These are phyloP conservation scores for Aspergillus chevalieri DNA, from an alignment of 2,329 filamentous ascomycete species.

Conservation along the genomic window DNA sequence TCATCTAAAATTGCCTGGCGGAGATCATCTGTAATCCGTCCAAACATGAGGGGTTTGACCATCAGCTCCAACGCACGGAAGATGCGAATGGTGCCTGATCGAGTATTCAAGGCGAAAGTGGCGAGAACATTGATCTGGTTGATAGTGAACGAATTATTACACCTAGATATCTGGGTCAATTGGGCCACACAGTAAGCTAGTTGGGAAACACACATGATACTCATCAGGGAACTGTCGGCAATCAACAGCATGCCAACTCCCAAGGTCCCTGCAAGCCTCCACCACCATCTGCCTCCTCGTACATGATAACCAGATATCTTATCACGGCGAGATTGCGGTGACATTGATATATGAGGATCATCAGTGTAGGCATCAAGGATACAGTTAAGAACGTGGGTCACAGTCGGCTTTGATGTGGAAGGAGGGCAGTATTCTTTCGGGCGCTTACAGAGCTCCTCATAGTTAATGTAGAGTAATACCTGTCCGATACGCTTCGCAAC, in stretches of 20 bases:
- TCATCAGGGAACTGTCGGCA: not conserved
- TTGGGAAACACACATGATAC: slow-evolving; percentile 1
- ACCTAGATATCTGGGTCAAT: not conserved
- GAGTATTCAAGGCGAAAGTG: slow-evolving; percentile 8
- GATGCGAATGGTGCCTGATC: slow-evolving; percentile 9
- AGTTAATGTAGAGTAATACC: slow-evolving; percentile 4
- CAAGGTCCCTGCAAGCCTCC: not conserved
- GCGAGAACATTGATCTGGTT: slow-evolving; percentile 4
- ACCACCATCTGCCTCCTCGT: not conserved
- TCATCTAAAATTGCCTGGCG: slow-evolving; percentile 3
- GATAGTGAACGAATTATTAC: slow-evolving; percentile 1
- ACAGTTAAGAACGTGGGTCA: not conserved
- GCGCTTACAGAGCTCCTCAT: slow-evolving; percentile 3
- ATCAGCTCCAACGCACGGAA: slow-evolving; percentile 6
- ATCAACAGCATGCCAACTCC: not conserved
- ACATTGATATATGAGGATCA: slow-evolving; percentile 1
- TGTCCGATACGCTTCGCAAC: slow-evolving; percentile 2
- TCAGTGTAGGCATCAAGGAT: slow-evolving; percentile 2
- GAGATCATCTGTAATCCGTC: slow-evolving; percentile 5
- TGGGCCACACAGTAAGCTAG: not conserved
- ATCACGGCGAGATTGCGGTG: not conserved
- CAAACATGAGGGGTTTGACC: slow-evolving; percentile 8
- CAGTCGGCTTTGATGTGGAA: not conserved
- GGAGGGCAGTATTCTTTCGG: not conserved
- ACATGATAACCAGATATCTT: slow-evolving; percentile 2